Evolutionary conservation across 768 basidiomycete genomes (phyloP).

Genomic region (Dioszegia crocea): DNA sequence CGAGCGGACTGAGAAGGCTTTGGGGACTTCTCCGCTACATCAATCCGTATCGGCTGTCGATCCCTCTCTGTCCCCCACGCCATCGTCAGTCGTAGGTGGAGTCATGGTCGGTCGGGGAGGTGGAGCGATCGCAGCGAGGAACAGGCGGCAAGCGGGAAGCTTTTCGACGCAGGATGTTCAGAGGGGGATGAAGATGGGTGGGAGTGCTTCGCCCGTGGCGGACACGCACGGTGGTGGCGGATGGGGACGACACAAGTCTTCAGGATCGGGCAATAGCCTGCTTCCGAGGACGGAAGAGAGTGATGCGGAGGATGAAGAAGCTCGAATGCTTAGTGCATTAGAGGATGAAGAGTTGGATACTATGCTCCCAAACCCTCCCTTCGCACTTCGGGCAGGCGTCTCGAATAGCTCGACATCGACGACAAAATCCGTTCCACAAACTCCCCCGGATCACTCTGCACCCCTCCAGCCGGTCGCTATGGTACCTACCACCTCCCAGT

Average conservation of each 20-base stretch:
- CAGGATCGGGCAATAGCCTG: conserved; percentile 20
- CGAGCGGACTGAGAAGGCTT: conserved; percentile 2
- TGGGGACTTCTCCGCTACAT: conserved; percentile 15
- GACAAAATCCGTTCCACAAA: conserved; percentile 16
- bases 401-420: conserved; percentile 11
- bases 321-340: conserved; percentile 1
- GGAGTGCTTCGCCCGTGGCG: conserved; percentile 17
- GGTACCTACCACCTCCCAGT: conserved; percentile 48
- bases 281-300: conserved; percentile 21
- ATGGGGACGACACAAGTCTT: conserved; percentile 29
- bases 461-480: conserved; percentile 17
- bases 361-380: conserved; percentile 9
- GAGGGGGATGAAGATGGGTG: conserved; percentile 63
- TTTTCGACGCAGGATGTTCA: conserved; percentile 91
- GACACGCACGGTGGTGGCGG: background rate
- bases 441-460: conserved; percentile 19
- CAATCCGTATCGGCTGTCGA: conserved; percentile 3
- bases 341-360: conserved; percentile 9
- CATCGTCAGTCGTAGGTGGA: background rate
- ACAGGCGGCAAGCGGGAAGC: conserved; percentile 84
- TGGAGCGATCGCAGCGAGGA: conserved; percentile 49
- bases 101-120: background rate
- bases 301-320: conserved; percentile 24
- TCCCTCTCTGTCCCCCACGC: background rate
- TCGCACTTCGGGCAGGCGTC: conserved; percentile 6